phyloP scores from a whole-genome alignment of 164 flowering plant genomes.

The Protea cynaroides region DNA sequence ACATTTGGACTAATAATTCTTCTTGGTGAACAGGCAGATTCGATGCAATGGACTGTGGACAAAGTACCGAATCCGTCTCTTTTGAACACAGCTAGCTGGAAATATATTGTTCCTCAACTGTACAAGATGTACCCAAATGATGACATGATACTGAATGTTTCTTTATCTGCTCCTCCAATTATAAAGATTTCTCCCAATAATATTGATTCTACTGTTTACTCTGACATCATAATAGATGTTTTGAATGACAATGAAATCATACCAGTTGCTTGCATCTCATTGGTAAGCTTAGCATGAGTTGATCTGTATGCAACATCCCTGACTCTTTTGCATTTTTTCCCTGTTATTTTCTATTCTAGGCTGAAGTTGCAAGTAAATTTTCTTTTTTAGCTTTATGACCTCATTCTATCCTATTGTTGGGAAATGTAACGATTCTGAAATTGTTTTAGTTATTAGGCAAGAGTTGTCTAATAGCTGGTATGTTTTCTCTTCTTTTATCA shows the following conservation, averaged over 20 bases:
- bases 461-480: not conserved
- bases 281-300: constrained; percentile 45
- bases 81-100: constrained; percentile 91
- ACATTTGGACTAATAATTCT: not conserved
- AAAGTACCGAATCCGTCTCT: constrained; percentile 76
- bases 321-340: too few species aligned
- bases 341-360: too few species aligned
- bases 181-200: constrained; percentile 37
- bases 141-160: constrained; percentile 68
- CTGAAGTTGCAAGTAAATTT: too few species aligned
- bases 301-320: not conserved
- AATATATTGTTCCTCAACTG: constrained; percentile 74
- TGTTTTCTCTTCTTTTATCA: not conserved
- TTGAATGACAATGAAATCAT: constrained; percentile 47
- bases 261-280: constrained; percentile 78
- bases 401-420: not conserved
- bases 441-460: too few species aligned
- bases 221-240: constrained; percentile 75
- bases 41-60: constrained; percentile 81
- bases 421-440: too few species aligned
- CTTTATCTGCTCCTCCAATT: constrained; percentile 63
- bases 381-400: not conserved
- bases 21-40: constrained; percentile 44
- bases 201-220: constrained; percentile 45
- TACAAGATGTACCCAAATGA: constrained; percentile 87